phyloP scores from a whole-genome alignment of 345 rosid genomes.

The Camelina neglecta region DNA sequence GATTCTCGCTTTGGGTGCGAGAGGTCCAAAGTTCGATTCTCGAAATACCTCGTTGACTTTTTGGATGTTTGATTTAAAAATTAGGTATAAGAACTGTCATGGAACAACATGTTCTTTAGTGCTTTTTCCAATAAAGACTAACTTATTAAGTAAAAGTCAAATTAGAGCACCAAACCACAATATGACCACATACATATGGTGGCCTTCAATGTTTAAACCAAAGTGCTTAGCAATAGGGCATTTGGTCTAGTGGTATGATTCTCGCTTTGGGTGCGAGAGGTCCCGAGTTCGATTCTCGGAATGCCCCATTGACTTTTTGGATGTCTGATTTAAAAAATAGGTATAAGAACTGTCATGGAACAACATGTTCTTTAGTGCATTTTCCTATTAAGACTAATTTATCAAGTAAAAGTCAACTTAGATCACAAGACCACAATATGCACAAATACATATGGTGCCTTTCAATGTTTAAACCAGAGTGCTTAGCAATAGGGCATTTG shows the following conservation, averaged over 20 bases:
- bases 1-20: constrained; percentile 92
- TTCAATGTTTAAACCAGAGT: too few relatives aligned
- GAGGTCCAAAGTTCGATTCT: constrained; percentile 73
- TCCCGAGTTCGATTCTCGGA: too few relatives aligned
- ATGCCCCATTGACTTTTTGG: not conserved
- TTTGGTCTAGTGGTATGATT: constrained; percentile 90
- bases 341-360: too few relatives aligned
- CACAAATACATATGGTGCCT: too few relatives aligned
- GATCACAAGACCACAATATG: too few relatives aligned
- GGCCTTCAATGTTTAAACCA: too few relatives aligned
- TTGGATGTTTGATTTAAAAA: not conserved
- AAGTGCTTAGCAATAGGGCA: constrained; percentile 43
- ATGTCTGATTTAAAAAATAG: too few relatives aligned
- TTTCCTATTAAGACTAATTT: too few relatives aligned
- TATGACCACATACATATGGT: not conserved
- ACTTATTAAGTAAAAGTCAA: not conserved
- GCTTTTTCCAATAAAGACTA: too few relatives aligned
- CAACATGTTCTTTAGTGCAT: too few relatives aligned
- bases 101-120: not conserved
- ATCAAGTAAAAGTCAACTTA: too few relatives aligned
- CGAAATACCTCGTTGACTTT: constrained; percentile 36
- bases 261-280: constrained; percentile 73
- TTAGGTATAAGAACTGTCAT: not conserved
- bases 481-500: constrained; percentile 53
- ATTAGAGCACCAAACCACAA: not conserved